Evolutionary conservation across 2,329 filamentous ascomycete species (phyloP).

Genomic region (Talaromyces sp.): DNA sequence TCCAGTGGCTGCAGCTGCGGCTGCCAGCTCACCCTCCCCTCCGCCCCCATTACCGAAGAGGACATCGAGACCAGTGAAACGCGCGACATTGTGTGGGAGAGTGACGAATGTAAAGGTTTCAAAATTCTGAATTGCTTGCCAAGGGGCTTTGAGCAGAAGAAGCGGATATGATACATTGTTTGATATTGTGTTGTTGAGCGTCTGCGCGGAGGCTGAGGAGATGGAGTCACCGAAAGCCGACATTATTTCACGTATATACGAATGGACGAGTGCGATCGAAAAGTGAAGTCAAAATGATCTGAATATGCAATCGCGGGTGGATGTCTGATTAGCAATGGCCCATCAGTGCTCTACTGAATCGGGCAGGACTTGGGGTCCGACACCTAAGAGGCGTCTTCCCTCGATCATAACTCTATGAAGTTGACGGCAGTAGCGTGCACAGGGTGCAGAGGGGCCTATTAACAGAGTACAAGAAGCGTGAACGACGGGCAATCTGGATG

Average conservation of each 20-base stretch:
- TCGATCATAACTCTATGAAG: slow-evolving; percentile 17
- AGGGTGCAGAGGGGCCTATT: not conserved
- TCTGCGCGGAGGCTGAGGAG: slow-evolving; percentile 1
- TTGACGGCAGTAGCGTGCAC: not conserved
- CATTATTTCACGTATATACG: slow-evolving; percentile 5
- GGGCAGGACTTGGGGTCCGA: slow-evolving; percentile 18
- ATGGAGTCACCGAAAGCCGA: slow-evolving; percentile 7
- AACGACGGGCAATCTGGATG: not conserved
- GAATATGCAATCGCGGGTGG: not conserved
- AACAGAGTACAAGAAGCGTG: not conserved
- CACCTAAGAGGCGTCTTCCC: slow-evolving; percentile 17
- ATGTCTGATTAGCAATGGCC: not conserved
- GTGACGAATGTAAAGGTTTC: slow-evolving; percentile 37
- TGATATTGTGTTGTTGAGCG: slow-evolving; percentile 11
- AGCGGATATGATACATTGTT: slow-evolving; percentile 15
- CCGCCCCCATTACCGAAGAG: slow-evolving; percentile 27
- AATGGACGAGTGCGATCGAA: not conserved
- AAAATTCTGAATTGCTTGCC: slow-evolving; percentile 36
- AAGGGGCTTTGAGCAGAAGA: slow-evolving; percentile 32
- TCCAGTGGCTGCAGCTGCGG: slow-evolving; percentile 36
- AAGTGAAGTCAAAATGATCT: not conserved
- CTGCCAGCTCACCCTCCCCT: slow-evolving; percentile 40
- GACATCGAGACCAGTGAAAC: slow-evolving; percentile 28
- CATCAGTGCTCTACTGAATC: slow-evolving; percentile 2
- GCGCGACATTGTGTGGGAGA: slow-evolving; percentile 33